phyloP scores from a whole-genome alignment of 2,329 filamentous ascomycete genomes.

The Neophaeococcomyces mojaviensis region DNA sequence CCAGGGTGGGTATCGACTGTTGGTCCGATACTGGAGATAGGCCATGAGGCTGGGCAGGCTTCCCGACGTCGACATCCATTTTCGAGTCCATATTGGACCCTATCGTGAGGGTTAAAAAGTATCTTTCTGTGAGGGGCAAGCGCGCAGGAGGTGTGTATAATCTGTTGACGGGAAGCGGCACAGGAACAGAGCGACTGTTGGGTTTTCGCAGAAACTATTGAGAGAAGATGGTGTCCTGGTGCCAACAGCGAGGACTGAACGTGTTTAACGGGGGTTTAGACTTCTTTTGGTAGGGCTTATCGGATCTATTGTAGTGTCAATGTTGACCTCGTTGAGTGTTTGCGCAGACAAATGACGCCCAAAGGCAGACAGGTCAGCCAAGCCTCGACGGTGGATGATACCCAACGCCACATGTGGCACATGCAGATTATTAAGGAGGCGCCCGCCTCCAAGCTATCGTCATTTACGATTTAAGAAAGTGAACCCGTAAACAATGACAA shows the following conservation, averaged over 20 bases:
- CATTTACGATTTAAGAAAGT: no score
- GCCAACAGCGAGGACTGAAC: no score
- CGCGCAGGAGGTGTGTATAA: not conserved
- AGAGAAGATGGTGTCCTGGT: no score
- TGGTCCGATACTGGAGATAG: constrained; percentile 73
- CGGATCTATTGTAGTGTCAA: no score
- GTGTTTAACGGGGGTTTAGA: no score
- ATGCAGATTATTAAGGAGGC: no score
- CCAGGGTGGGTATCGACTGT: constrained; percentile 81
- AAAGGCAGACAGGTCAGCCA: not conserved
- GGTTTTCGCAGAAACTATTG: no score
- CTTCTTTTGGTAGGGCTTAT: no score
- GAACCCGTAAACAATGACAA: no score
- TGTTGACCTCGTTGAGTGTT: not conserved
- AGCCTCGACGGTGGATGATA: no score
- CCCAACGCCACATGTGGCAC: no score
- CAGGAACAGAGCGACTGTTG: not conserved
- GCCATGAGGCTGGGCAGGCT: constrained; percentile 70
- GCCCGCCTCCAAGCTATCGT: no score
- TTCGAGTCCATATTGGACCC: constrained; percentile 73
- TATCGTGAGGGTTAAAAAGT: constrained; percentile 1
- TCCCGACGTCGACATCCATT: constrained; percentile 91
- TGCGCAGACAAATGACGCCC: constrained; percentile 4
- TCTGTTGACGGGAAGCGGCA: not conserved
- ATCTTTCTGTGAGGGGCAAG: constrained; percentile 1